These are phyloP conservation scores for Claviceps monticola DNA, from an alignment of 2,329 filamentous ascomycete genomes.

Conservation along the genomic window DNA sequence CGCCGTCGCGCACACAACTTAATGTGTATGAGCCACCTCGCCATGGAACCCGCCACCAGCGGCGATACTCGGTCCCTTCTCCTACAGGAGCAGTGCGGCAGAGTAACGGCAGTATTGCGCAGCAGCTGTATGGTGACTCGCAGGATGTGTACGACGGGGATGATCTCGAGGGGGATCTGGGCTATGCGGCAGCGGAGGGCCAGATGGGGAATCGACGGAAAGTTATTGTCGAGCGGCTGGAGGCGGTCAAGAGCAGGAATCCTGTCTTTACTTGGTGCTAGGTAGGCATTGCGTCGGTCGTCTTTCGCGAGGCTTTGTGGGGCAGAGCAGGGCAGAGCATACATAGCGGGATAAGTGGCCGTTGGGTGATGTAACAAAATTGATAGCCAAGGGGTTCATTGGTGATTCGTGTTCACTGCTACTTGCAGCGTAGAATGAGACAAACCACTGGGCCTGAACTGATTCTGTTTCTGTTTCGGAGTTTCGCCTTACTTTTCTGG, in stretches of 20 bases:
- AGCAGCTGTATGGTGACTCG: conserved; percentile 35
- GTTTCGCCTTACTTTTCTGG: no score
- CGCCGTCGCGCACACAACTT: conserved; percentile 22
- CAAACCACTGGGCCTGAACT: no score
- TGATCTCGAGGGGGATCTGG: conserved; percentile 80
- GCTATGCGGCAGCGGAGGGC: conserved; percentile 85
- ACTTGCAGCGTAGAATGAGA: no score
- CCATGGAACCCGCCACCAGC: conserved; percentile 29
- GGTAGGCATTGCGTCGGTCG: conserved; percentile 20
- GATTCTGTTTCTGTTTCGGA: no score
- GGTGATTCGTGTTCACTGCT: no score
- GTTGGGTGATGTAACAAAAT: no score
- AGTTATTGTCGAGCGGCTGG: conserved; percentile 91
- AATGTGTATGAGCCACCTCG: conserved; percentile 32
- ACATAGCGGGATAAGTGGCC: no score
- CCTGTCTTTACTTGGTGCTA: conserved; percentile 93
- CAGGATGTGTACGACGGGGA: conserved; percentile 53
- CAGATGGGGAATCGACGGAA: conserved; percentile 85
- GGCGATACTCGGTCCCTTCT: conserved; percentile 40
- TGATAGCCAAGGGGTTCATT: no score
- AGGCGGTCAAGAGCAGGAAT: conserved; percentile 89
- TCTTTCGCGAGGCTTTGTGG: background rate
- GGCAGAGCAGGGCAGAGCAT: no score
- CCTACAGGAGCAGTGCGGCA: conserved; percentile 28
- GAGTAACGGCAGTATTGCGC: conserved; percentile 36